phyloP scores from a whole-genome alignment of 805 yeast genomes.

The Saccharomycopsis vini region DNA sequence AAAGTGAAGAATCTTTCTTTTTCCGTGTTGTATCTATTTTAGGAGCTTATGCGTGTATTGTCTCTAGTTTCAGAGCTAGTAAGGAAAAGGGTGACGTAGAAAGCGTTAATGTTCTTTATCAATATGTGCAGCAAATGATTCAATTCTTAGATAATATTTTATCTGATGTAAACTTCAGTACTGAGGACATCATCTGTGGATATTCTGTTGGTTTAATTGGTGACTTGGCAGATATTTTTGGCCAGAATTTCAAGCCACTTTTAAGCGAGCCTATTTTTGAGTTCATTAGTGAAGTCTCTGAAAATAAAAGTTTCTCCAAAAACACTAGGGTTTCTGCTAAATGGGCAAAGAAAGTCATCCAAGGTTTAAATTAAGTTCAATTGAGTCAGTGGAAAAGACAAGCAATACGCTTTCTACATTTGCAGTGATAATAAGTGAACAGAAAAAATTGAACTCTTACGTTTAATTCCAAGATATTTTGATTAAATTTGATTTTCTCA shows the following conservation, averaged over 20 bases:
- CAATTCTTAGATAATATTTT: slow-evolving; percentile 54
- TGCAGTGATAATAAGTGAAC: no score
- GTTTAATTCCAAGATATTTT: no score
- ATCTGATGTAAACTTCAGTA: slow-evolving; percentile 48
- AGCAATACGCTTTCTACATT: no score
- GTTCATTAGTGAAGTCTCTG: slow-evolving; percentile 64
- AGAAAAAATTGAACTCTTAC: no score
- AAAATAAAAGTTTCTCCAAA: slow-evolving; percentile 50
- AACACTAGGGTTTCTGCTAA: slow-evolving; percentile 84
- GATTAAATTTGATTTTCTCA: neutral
- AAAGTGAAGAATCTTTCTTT: slow-evolving; percentile 59
- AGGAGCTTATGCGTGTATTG: slow-evolving; percentile 92
- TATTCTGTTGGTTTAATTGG: slow-evolving; percentile 88
- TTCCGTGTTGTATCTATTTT: slow-evolving; percentile 69
- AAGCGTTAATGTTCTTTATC: slow-evolving; percentile 53
- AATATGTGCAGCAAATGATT: slow-evolving; percentile 62
- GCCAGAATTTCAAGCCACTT: slow-evolving; percentile 51
- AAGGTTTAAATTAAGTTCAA: neutral
- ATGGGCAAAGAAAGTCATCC: slow-evolving; percentile 83
- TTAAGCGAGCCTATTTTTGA: slow-evolving; percentile 71
- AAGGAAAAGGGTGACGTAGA: no score
- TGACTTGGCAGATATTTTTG: slow-evolving; percentile 83
- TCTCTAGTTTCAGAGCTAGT: slow-evolving; percentile 82
- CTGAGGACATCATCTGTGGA: slow-evolving; percentile 65
- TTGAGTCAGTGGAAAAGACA: no score